These are phyloP conservation scores for Ceriops tagal DNA, from an alignment of 345 rosid species.

Conservation along the genomic window DNA sequence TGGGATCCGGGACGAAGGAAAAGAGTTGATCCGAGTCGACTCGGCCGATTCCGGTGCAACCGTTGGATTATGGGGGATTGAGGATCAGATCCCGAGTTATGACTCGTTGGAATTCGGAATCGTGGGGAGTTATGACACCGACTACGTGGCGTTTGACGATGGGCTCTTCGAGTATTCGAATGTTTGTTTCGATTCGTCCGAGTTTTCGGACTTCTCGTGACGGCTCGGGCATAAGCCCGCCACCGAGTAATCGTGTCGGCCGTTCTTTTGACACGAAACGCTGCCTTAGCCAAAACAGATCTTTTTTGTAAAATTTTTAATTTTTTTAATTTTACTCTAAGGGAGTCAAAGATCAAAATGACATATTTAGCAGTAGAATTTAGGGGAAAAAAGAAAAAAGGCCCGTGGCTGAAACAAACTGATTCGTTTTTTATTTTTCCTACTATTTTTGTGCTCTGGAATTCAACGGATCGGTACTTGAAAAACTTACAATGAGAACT, in stretches of 20 bases:
- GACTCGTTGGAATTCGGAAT: constrained; percentile 35
- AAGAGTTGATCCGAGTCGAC: constrained; percentile 26
- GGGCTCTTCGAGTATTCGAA: constrained; percentile 41
- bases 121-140: neutral
- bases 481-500: too few species aligned
- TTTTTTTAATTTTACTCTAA: neutral
- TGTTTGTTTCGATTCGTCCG: constrained; percentile 32
- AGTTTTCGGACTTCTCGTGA: constrained; percentile 23
- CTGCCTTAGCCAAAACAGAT: neutral
- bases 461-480: too few species aligned
- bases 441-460: neutral
- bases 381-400: too few species aligned
- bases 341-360: neutral
- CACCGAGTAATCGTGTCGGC: constrained; percentile 1
- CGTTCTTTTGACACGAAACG: neutral
- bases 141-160: constrained; percentile 29
- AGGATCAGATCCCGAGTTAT: constrained; percentile 30
- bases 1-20: constrained; percentile 3
- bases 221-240: constrained; percentile 31
- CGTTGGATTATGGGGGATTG: constrained; percentile 40
- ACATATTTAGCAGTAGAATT: constrained; percentile 19
- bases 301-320: neutral
- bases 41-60: constrained; percentile 23
- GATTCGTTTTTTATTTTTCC: neutral
- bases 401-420: neutral